phyloP scores from a whole-genome alignment of 768 basidiomycete species.

The Boletus speciosus region DNA sequence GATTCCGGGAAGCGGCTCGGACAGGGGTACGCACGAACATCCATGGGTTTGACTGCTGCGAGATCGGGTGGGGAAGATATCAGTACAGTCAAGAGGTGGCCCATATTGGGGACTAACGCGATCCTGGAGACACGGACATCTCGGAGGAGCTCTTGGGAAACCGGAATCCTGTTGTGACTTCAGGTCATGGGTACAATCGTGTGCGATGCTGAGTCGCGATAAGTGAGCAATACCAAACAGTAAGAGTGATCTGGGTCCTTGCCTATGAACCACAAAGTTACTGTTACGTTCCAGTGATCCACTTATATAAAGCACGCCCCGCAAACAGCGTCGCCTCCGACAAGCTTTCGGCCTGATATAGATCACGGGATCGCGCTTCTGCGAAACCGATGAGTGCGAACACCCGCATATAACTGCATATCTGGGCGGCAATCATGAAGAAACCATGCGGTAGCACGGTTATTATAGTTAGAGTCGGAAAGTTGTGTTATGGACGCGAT shows the following conservation, averaged over 20 bases:
- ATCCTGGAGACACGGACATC: neutral
- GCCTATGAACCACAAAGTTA: neutral
- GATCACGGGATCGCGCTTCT: neutral
- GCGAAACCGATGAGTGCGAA: neutral
- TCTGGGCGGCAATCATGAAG: neutral
- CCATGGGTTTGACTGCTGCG: neutral
- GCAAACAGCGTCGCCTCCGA: neutral
- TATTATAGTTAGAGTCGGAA: neutral
- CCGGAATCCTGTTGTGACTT: neutral
- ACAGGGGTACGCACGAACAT: neutral
- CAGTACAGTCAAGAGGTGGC: neutral
- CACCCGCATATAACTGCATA: neutral
- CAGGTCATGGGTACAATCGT: neutral
- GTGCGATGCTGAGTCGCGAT: neutral
- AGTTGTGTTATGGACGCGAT: neutral
- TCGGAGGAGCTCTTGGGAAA: neutral
- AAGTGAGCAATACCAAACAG: neutral
- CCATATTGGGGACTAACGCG: neutral
- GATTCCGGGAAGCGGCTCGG: neutral
- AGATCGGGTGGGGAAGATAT: neutral
- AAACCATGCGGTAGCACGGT: slow-evolving; percentile 1
- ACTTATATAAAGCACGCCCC: neutral
- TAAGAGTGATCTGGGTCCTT: neutral
- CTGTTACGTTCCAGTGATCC: neutral
- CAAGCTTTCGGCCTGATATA: neutral